A percentile compares a stretch with the other conserved stretches of the same genome.
Evolutionary conservation across 768 basidiomycete genomes (phyloP).

Genomic region (Collybia sp.): DNA sequence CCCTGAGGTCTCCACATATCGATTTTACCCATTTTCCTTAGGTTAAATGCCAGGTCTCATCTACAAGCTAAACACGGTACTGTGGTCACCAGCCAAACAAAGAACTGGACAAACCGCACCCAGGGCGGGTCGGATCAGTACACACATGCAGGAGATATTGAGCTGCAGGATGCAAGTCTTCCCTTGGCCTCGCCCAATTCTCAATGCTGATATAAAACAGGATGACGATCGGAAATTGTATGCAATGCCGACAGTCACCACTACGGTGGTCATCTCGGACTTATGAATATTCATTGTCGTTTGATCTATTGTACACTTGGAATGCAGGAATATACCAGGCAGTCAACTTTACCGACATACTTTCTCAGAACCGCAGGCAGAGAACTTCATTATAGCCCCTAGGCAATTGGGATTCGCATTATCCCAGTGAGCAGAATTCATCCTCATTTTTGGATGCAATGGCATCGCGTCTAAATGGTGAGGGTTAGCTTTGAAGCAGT

Average conservation of each 20-base stretch:
- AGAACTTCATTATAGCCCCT: no score
- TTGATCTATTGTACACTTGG: no score
- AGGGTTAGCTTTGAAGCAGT: no score
- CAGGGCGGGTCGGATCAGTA: background rate
- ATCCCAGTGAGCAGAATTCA: no score
- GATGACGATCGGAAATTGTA: slow-evolving; percentile 1
- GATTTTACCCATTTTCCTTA: background rate
- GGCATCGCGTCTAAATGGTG: no score
- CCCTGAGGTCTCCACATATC: no score
- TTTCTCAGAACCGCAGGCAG: no score
- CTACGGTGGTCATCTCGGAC: slow-evolving; percentile 15
- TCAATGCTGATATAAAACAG: background rate
- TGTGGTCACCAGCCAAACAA: slow-evolving; percentile 14
- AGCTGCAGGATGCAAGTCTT: background rate
- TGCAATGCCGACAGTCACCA: slow-evolving; percentile 18
- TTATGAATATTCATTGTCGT: slow-evolving; percentile 14
- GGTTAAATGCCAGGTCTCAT: background rate
- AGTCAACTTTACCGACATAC: no score
- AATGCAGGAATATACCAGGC: no score
- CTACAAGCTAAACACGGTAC: slow-evolving; percentile 18
- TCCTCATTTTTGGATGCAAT: no score
- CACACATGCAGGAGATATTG: slow-evolving; percentile 4
- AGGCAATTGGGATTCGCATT: no score
- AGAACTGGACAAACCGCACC: background rate
- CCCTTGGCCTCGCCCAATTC: background rate